A percentile compares a stretch with the other conserved stretches of the same genome.
These are phyloP conservation scores for Geotrichum citri-aurantii DNA, from an alignment of 1,139 yeast species.

Conservation along the genomic window DNA sequence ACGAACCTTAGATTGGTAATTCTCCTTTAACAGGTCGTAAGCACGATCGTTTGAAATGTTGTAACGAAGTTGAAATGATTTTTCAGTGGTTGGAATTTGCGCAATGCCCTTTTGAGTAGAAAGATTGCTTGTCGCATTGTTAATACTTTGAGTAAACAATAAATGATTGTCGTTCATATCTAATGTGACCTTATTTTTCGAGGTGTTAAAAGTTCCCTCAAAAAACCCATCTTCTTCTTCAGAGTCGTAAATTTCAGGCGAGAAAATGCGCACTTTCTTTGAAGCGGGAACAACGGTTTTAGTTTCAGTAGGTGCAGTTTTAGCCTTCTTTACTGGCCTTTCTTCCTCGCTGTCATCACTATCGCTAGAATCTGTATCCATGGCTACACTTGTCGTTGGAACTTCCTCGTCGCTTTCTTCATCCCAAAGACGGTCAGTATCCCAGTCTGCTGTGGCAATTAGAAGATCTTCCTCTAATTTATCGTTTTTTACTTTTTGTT, in stretches of 20 bases:
- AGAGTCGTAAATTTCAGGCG: slow-evolving; percentile 31
- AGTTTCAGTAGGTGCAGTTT: not conserved
- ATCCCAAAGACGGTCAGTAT: slow-evolving; percentile 58
- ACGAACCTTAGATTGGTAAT: slow-evolving; percentile 87
- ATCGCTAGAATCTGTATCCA: slow-evolving; percentile 16
- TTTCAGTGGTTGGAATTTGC: slow-evolving; percentile 46
- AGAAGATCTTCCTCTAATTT: slow-evolving; percentile 50
- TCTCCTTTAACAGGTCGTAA: slow-evolving; percentile 75
- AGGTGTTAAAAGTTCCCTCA: slow-evolving; percentile 54
- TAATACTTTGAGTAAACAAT: slow-evolving; percentile 44
- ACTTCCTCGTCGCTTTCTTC: slow-evolving; percentile 32
- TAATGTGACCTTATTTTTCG: slow-evolving; percentile 44
- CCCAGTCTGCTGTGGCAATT: slow-evolving; percentile 81
- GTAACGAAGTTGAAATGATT: slow-evolving; percentile 50
- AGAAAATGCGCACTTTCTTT: slow-evolving; percentile 1
- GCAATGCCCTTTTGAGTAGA: slow-evolving; percentile 29
- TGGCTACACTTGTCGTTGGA: slow-evolving; percentile 6
- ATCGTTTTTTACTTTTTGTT: slow-evolving; percentile 21
- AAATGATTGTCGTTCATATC: slow-evolving; percentile 87
- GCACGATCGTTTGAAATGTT: slow-evolving; percentile 84
- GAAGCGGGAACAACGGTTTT: not conserved
- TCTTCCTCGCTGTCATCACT: slow-evolving; percentile 21
- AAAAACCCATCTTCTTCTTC: slow-evolving; percentile 78
- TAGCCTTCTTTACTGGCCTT: slow-evolving; percentile 9
- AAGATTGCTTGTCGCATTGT: slow-evolving; percentile 29